Percentiles rank a stretch among this genome's conserved stretches.
Evolutionary conservation across 116 monocot genomes (phyloP).

Genomic region (Dioscorea cayenensis): DNA sequence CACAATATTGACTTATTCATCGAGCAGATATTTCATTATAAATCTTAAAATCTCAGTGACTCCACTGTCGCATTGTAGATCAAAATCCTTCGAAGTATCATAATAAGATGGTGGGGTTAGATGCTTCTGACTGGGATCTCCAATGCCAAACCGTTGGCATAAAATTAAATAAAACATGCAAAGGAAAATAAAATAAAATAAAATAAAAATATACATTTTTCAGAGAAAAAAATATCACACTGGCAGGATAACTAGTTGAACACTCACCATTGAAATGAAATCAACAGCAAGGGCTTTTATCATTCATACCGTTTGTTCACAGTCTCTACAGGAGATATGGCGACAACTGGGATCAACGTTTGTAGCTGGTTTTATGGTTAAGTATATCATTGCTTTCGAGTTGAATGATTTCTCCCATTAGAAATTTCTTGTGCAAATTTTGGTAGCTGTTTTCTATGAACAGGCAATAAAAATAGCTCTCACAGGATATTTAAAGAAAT

Average conservation of each 20-base stretch:
- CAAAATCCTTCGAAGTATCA: slow-evolving; percentile 15
- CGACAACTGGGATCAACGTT: too few relatives aligned
- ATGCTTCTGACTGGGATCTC: slow-evolving; percentile 21
- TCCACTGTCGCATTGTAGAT: slow-evolving; percentile 9
- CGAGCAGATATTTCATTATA: slow-evolving; percentile 50
- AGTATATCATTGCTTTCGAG: slow-evolving; percentile 17
- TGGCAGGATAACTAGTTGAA: neutral
- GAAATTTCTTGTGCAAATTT: slow-evolving; percentile 40
- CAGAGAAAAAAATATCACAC: slow-evolving; percentile 2
- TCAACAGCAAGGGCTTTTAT: too few relatives aligned
- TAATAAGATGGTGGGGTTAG: slow-evolving; percentile 3
- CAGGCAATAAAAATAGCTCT: neutral
- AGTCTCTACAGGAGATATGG: too few relatives aligned
- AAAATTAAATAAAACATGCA: neutral
- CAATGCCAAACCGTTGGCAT: slow-evolving; percentile 51
- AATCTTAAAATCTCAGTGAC: slow-evolving; percentile 49
- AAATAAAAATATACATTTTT: neutral
- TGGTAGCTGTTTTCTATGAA: too few relatives aligned
- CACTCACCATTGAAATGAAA: slow-evolving; percentile 75
- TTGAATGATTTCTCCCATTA: slow-evolving; percentile 36
- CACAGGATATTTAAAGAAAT: neutral
- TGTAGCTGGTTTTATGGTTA: too few relatives aligned
- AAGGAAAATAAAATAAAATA: slow-evolving; percentile 2
- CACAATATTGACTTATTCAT: slow-evolving; percentile 67
- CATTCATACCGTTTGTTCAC: slow-evolving; percentile 35